Conservation (phyloP, 2,329 filamentous ascomycete genomes). For the Conoideocrella luteorostrata region DNA sequence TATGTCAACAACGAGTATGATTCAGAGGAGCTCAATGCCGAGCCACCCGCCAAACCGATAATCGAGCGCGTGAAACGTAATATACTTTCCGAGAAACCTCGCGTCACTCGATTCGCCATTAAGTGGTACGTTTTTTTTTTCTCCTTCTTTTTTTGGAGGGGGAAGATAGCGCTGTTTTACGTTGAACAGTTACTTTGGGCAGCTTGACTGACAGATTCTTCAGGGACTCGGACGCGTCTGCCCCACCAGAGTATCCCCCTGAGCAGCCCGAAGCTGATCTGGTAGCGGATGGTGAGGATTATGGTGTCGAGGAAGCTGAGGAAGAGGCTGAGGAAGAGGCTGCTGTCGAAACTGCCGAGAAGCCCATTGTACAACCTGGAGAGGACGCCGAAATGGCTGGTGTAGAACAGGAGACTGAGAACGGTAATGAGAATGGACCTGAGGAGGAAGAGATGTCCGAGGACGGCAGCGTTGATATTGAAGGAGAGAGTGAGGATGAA, state of each 20-base stretch:
- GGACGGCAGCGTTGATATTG: conserved; percentile 71
- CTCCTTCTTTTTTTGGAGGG: no score
- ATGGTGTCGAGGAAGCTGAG: conserved; percentile 84
- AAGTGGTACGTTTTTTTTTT: conserved; percentile 92
- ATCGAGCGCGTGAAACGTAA: conserved; percentile 90
- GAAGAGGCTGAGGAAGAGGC: conserved; percentile 57
- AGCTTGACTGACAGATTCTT: conserved; percentile 5
- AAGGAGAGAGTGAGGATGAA: conserved; percentile 68
- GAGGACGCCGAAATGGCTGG: conserved; percentile 74
- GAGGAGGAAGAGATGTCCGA: conserved; percentile 66
- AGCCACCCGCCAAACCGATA: conserved; percentile 86
- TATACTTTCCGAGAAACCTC: conserved; percentile 91
- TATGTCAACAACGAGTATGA: conserved; percentile 99
- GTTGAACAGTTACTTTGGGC: no score
- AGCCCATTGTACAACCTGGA: conserved; percentile 33
- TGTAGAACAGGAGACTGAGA: conserved; percentile 43
- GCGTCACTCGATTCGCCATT: conserved; percentile 95
- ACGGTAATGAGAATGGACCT: conserved; percentile 32
- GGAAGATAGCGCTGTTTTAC: no score
- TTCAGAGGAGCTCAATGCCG: conserved; percentile 77
- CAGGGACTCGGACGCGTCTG: conserved; percentile 97
- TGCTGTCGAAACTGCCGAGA: conserved; percentile 41
- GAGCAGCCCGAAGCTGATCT: conserved; percentile 95
- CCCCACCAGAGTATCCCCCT: conserved; percentile 90
- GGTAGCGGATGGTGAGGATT: conserved; percentile 76